Percentiles rank a stretch among this genome's conserved stretches.
Conservation (phyloP, 768 basidiomycete species). For the Trametes villosa region DNA sequence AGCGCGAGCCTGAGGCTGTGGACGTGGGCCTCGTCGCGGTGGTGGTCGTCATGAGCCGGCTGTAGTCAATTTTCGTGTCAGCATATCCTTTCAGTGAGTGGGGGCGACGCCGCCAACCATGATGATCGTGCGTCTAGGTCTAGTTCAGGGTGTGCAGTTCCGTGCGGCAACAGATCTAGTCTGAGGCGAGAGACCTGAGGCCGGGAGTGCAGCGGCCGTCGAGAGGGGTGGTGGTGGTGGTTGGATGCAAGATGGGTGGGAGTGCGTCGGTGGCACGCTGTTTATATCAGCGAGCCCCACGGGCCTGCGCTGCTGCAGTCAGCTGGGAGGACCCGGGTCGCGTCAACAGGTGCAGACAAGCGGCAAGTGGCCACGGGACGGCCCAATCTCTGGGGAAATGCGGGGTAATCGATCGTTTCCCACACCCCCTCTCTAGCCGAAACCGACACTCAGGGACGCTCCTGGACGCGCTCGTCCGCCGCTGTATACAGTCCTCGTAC, state of each 20-base stretch:
- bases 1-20: constrained; percentile 52
- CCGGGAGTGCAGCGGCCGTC: constrained; percentile 4
- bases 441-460: too few species aligned
- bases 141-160: not conserved
- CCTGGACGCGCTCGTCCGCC: not conserved
- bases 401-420: constrained; percentile 16
- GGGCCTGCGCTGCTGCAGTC: not conserved
- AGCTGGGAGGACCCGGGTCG: not conserved
- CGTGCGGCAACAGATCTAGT: constrained; percentile 9
- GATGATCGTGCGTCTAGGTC: constrained; percentile 7
- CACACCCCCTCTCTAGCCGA: not conserved
- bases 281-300: constrained; percentile 23
- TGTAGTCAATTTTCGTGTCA: too few species aligned
- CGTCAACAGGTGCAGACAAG: constrained; percentile 9
- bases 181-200: constrained; percentile 4
- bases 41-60: constrained; percentile 29
- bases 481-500: not conserved
- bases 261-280: not conserved
- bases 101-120: constrained; percentile 1
- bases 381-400: constrained; percentile 13
- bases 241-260: not conserved
- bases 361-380: not conserved
- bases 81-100: not conserved
- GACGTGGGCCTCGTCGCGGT: constrained; percentile 36
- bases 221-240: not conserved